phyloP scores from a whole-genome alignment of 2,329 filamentous ascomycete genomes.

The Cladosporium colombiae region DNA sequence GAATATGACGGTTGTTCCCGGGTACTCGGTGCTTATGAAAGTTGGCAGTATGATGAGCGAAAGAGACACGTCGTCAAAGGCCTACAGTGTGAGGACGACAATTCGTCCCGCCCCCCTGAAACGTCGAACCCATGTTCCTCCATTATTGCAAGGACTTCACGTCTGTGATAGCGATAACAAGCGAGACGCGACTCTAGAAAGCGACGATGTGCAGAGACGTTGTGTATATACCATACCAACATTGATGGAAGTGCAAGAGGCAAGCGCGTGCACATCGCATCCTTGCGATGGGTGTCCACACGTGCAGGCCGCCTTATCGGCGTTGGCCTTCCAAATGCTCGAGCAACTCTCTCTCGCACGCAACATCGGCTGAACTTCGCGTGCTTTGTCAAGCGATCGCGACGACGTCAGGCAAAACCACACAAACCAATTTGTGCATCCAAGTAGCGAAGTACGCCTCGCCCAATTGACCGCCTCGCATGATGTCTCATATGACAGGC shows the following conservation, averaged over 20 bases:
- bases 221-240: background rate
- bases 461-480: conserved; percentile 2
- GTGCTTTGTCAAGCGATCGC: conserved; percentile 1
- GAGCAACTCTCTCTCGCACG: background rate
- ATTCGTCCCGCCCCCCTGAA: conserved; percentile 2
- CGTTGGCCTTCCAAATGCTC: background rate
- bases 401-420: background rate
- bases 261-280: background rate
- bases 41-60: background rate
- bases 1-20: background rate
- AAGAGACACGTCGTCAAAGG: background rate
- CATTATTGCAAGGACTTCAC: background rate
- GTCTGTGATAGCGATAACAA: background rate
- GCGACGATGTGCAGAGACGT: background rate
- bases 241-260: background rate
- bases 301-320: background rate
- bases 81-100: background rate
- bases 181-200: background rate
- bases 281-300: background rate
- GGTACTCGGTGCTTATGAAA: background rate
- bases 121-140: background rate
- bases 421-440: background rate
- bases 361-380: background rate
- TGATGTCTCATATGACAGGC: conserved; percentile 4
- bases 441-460: background rate